Evolutionary conservation across 805 yeast genomes (phyloP), one percentile per base, ranked within the genome.

Genomic region (Saturnispora dispora): DNA sequence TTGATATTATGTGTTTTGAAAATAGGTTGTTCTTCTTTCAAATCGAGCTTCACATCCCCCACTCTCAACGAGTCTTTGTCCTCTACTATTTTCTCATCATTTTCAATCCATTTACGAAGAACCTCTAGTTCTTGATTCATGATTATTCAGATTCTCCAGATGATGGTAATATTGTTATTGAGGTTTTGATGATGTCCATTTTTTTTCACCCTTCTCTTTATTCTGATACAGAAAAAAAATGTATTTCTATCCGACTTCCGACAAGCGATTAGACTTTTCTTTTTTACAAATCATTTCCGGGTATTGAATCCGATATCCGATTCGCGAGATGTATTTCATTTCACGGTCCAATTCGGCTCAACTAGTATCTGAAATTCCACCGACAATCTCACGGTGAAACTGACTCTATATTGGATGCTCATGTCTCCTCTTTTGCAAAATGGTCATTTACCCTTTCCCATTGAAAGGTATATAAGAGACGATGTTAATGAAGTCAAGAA

Each of bases 11-110:
- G 75, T 36, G 57, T 53, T 32, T 45, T 50, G 11, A 41, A 52
- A 27, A 52, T 55, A 17, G 41, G 22, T 11, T 55, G 50, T 41
- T 59, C 77, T 48, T 80, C 82, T 44, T 77, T 73, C 46, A 72
- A 69, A 60, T 48, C 51, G 13, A 83, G 10, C 5, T 10, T 30
- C 23, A 15, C 18, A 33, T 37, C 50, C 47, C 44, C 27, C n/a
- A 35, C 40, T 20, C 7, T 17, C 10, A 83, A 47, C 75, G 73
- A 10, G 90, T 82, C n/a, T 56, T 70, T 64, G 30, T 57, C 53
- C 30, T 57, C 47, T 5, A 56, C 46, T 7, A 59, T 47, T 43
- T 51, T 56, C 36, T 49, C 36, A 3, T 44, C 40, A 10, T 45
- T 15, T 6, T 36, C 27, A 25, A 50, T 46, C 11, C 51, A 52